Evolutionary conservation across 495 filamentous ascomycete species (phyloP).

Genomic region (Endocarpon pusillum): DNA sequence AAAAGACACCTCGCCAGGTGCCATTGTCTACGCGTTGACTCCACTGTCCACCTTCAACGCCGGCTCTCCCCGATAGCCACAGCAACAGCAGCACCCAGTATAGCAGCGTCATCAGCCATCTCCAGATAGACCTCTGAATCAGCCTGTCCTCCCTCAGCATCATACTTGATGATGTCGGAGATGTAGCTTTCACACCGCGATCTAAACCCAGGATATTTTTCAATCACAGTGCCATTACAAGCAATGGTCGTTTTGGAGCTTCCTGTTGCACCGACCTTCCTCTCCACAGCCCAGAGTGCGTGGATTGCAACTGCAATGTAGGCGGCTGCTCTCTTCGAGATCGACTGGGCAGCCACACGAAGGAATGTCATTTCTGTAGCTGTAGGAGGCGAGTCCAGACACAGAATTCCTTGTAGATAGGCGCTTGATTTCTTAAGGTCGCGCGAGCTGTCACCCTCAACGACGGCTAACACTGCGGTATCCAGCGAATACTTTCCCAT

Average conservation of each 20-base stretch:
- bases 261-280: slow-evolving; percentile 17
- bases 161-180: slow-evolving; percentile 24
- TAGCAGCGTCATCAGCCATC: slow-evolving; percentile 33
- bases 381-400: slow-evolving; percentile 25
- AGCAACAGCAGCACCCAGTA: slow-evolving; percentile 39
- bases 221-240: slow-evolving; percentile 42
- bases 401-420: slow-evolving; percentile 34
- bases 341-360: slow-evolving; percentile 30
- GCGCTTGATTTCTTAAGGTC: slow-evolving; percentile 26
- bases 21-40: too few species aligned
- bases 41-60: not conserved
- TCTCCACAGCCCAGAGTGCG: slow-evolving; percentile 42
- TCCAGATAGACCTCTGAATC: slow-evolving; percentile 25
- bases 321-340: slow-evolving; percentile 42
- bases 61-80: slow-evolving; percentile 23
- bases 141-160: slow-evolving; percentile 8
- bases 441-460: slow-evolving; percentile 31
- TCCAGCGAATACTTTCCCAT: slow-evolving; percentile 45
- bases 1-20: too few species aligned
- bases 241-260: slow-evolving; percentile 30
- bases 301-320: slow-evolving; percentile 50
- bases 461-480: slow-evolving; percentile 47
- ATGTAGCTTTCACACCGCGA: slow-evolving; percentile 33
- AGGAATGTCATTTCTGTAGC: slow-evolving; percentile 38
- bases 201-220: slow-evolving; percentile 39